A percentile compares a stretch with the other conserved stretches of the same genome.
These are phyloP conservation scores for Penicillium macrosclerotiorum DNA, from an alignment of 495 filamentous ascomycete species.

Conservation along the genomic window DNA sequence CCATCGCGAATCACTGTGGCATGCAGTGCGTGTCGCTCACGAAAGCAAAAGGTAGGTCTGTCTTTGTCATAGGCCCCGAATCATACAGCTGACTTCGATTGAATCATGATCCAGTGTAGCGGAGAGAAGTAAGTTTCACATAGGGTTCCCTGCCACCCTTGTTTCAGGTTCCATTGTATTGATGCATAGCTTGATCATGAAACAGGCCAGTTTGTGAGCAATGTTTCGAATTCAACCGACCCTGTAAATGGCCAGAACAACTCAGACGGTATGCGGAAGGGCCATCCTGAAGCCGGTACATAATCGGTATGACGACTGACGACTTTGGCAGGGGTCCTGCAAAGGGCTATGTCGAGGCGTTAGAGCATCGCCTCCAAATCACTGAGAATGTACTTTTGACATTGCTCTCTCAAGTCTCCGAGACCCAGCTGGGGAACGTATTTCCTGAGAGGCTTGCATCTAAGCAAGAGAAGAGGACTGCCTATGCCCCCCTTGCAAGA, in stretches of 20 bases:
- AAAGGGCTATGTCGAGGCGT: conserved; percentile 40
- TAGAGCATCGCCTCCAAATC: conserved; percentile 38
- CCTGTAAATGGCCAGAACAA: conserved; percentile 41
- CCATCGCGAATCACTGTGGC: conserved; percentile 34
- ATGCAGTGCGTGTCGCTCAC: conserved; percentile 37
- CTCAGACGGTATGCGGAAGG: conserved; percentile 30
- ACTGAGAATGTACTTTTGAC: conserved; percentile 34
- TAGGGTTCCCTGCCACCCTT: neutral
- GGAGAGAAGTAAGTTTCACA: conserved; percentile 29
- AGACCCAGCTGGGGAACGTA: conserved; percentile 25
- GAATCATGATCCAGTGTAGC: conserved; percentile 29
- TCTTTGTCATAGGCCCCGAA: neutral
- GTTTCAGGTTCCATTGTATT: neutral
- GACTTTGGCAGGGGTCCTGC: conserved; percentile 29
- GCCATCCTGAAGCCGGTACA: neutral
- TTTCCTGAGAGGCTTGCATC: conserved; percentile 5
- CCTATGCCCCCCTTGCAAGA: conserved; percentile 25
- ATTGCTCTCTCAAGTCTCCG: conserved; percentile 30
- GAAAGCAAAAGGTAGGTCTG: conserved; percentile 37
- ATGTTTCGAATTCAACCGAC: conserved; percentile 34
- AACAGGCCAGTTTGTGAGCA: conserved; percentile 36
- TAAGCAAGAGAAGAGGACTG: neutral
- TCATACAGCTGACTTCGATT: neutral
- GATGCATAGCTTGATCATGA: neutral
- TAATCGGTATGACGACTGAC: no score